Evolutionary conservation across 1,284 basidiomycete genomes (phyloP).

Genomic region (Trametes sp.): DNA sequence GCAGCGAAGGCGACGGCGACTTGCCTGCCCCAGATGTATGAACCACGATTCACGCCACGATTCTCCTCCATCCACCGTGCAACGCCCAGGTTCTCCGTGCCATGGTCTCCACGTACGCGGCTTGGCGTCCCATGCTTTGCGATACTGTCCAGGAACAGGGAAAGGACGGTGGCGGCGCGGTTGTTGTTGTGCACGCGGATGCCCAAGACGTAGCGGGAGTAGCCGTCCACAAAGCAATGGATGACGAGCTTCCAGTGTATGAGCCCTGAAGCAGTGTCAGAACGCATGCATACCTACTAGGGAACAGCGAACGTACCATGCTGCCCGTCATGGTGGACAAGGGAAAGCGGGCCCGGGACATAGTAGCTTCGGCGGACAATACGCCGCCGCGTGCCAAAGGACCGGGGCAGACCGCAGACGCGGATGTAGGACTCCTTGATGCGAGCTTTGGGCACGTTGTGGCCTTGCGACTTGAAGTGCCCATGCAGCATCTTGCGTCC

Average conservation of each 20-base stretch:
- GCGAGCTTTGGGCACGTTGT: conserved; percentile 24
- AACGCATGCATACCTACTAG: conserved; percentile 1
- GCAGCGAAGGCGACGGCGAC: not conserved
- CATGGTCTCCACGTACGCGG: conserved; percentile 40
- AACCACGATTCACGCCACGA: conserved; percentile 37
- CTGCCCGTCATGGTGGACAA: conserved; percentile 45
- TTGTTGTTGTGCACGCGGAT: conserved; percentile 38
- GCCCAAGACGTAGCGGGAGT: conserved; percentile 41
- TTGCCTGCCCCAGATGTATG: conserved; percentile 26
- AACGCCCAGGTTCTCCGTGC: conserved; percentile 39
- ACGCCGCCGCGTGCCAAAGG: conserved; percentile 26
- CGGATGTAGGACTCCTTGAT: conserved; percentile 28
- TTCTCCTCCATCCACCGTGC: conserved; percentile 39
- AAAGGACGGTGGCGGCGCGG: conserved; percentile 28
- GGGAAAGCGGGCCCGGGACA: conserved; percentile 39
- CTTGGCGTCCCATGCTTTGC: conserved; percentile 32
- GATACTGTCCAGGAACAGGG: conserved; percentile 30
- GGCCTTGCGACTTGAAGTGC: conserved; percentile 22
- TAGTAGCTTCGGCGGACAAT: conserved; percentile 33
- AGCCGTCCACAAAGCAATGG: conserved; percentile 50
- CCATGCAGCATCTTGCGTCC: conserved; percentile 38
- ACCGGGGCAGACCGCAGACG: conserved; percentile 27
- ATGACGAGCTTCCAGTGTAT: conserved; percentile 47
- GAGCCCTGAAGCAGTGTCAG: conserved; percentile 41
- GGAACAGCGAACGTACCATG: conserved; percentile 37